Percentiles rank a stretch among this genome's conserved stretches.
Conservation (phyloP, 768 basidiomycete genomes). For the Suillus weaverae region DNA sequence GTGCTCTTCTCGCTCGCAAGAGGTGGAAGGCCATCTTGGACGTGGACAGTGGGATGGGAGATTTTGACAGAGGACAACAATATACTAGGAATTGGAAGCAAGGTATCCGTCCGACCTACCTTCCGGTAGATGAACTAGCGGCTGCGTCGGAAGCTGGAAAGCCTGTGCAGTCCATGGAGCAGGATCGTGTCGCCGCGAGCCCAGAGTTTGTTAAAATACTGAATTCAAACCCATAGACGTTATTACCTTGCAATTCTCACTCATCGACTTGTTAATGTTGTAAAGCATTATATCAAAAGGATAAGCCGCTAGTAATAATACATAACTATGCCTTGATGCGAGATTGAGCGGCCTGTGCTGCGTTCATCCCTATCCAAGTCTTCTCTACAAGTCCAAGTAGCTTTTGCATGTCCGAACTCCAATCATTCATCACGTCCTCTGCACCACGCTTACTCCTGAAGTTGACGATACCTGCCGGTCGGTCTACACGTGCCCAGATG, state of each 20-base stretch:
- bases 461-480: slow-evolving; percentile 84
- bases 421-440: slow-evolving; percentile 96
- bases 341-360: slow-evolving; percentile 82
- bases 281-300: slow-evolving; percentile 1
- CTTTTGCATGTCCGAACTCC: slow-evolving; percentile 96
- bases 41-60: slow-evolving; percentile 37
- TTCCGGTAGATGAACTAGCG: slow-evolving; percentile 46
- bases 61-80: slow-evolving; percentile 73
- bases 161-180: slow-evolving; percentile 15
- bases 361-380: slow-evolving; percentile 98
- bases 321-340: slow-evolving; percentile 45
- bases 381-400: slow-evolving; percentile 91
- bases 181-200: slow-evolving; percentile 1
- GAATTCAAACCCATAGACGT: neutral
- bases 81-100: slow-evolving; percentile 74
- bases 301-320: slow-evolving; percentile 6
- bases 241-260: neutral
- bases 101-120: slow-evolving; percentile 66
- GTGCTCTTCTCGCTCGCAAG: slow-evolving; percentile 65
- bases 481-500: slow-evolving; percentile 92
- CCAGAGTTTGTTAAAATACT: slow-evolving; percentile 15
- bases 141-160: slow-evolving; percentile 23
- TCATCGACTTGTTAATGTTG: neutral
- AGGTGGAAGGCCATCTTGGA: slow-evolving; percentile 74
- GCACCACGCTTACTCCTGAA: slow-evolving; percentile 82